Evolutionary conservation across 345 rosid genomes (phyloP).

Genomic region (Geranium brycei): DNA sequence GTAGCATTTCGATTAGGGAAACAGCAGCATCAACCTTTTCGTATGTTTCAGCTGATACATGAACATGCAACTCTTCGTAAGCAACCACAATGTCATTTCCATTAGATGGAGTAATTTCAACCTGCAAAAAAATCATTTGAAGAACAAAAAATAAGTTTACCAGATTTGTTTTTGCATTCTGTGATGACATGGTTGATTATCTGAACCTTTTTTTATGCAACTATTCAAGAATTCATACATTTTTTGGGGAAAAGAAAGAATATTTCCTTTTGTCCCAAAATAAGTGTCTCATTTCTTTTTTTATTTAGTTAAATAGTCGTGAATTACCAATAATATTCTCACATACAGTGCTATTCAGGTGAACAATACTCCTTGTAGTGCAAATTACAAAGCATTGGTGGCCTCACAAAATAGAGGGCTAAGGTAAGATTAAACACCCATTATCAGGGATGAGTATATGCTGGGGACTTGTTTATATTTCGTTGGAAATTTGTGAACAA

Average conservation of each 20-base stretch:
- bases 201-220: too few relatives aligned
- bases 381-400: too few relatives aligned
- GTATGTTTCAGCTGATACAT: conserved; percentile 64
- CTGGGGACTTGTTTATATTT: too few relatives aligned
- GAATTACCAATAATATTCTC: too few relatives aligned
- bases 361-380: too few relatives aligned
- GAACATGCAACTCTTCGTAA: conserved; percentile 55
- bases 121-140: conserved; percentile 25
- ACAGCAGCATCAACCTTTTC: conserved; percentile 89
- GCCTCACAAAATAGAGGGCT: too few relatives aligned
- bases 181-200: neutral
- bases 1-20: conserved; percentile 59
- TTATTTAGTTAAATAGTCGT: too few relatives aligned
- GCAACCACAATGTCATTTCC: conserved; percentile 27
- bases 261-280: neutral
- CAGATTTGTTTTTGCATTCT: neutral
- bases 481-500: too few relatives aligned
- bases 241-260: neutral
- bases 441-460: too few relatives aligned
- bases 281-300: too few relatives aligned
- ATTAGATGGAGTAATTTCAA: conserved; percentile 57
- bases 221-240: neutral
- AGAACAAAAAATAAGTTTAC: neutral
- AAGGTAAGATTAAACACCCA: too few relatives aligned
- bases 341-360: too few relatives aligned